A percentile compares a stretch with the other conserved stretches of the same genome.
phyloP scores from a whole-genome alignment of 1,284 basidiomycete species.

The Hemileia vastatrix region DNA sequence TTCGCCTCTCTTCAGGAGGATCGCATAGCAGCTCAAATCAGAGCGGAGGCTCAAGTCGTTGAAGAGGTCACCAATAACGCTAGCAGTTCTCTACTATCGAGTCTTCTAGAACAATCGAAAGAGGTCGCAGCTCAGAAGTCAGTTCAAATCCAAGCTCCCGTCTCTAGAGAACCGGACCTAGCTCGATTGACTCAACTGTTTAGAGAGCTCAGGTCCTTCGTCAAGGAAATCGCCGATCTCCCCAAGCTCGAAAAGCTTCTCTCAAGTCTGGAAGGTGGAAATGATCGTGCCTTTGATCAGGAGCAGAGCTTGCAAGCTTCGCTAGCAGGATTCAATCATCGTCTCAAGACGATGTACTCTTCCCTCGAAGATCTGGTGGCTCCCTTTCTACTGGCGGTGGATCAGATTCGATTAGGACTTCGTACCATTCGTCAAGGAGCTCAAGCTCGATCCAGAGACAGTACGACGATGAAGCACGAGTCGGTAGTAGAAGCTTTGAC shows the following conservation, averaged over 20 bases:
- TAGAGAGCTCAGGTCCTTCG: conserved; percentile 71
- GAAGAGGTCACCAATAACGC: conserved; percentile 55
- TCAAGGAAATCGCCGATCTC: conserved; percentile 30
- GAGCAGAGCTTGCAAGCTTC: conserved; percentile 43
- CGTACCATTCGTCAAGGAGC: conserved; percentile 48
- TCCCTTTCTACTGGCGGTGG: conserved; percentile 57
- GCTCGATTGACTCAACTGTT: conserved; percentile 64
- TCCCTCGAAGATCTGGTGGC: conserved; percentile 59
- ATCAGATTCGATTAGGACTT: conserved; percentile 65
- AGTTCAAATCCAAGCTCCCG: neutral
- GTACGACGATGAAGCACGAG: conserved; percentile 23
- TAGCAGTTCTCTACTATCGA: conserved; percentile 50
- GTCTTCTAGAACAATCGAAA: conserved; percentile 37
- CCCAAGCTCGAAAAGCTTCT: conserved; percentile 39
- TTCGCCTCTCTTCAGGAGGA: conserved; percentile 48
- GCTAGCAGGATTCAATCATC: conserved; percentile 46
- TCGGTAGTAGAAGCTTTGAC: conserved; percentile 34
- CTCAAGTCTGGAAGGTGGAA: conserved; percentile 17
- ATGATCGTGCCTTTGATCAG: conserved; percentile 27
- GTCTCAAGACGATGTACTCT: conserved; percentile 47
- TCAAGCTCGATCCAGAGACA: conserved; percentile 24
- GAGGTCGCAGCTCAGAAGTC: conserved; percentile 27
- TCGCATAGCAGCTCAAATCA: conserved; percentile 52
- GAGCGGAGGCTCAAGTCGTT: conserved; percentile 56
- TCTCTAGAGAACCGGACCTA: conserved; percentile 49